Conservation (phyloP, 441 rosid species). For the Mallotus japonicus region DNA sequence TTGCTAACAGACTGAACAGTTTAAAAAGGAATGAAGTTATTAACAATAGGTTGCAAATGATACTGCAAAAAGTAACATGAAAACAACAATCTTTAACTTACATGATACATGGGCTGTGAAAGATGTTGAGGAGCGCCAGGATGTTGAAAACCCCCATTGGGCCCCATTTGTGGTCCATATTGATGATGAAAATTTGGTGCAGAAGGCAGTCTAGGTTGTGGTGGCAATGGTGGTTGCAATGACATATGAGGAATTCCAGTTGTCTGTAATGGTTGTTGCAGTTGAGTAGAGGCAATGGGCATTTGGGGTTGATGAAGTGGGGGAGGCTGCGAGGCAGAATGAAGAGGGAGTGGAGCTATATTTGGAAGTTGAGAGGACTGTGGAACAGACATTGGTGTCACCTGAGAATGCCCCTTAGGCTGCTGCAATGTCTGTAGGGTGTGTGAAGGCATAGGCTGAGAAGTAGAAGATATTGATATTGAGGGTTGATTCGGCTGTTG, state of each 20-base stretch:
- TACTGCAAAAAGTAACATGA: neutral
- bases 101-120: conserved; percentile 76
- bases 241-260: conserved; percentile 55
- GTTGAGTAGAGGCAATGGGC: conserved; percentile 56
- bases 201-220: conserved; percentile 55
- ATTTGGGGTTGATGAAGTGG: conserved; percentile 65
- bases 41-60: neutral
- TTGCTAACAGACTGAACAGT: conserved; percentile 53
- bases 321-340: conserved; percentile 56
- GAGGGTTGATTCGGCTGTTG: conserved; percentile 53
- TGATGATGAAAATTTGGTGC: conserved; percentile 60
- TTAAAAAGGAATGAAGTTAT: conserved; percentile 24
- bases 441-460: conserved; percentile 58
- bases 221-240: conserved; percentile 56
- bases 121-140: conserved; percentile 67
- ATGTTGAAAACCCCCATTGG: conserved; percentile 65
- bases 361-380: conserved; percentile 60
- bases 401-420: conserved; percentile 60
- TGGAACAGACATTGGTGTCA: conserved; percentile 43
- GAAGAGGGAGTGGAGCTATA: conserved; percentile 49
- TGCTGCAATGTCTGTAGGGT: conserved; percentile 51
- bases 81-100: conserved; percentile 39
- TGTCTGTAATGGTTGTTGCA: conserved; percentile 68
- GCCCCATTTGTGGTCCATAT: conserved; percentile 61
- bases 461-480: conserved; percentile 46